Evolutionary conservation across 164 flowering plant genomes (phyloP).

Genomic region (Stephania yunnanensis): DNA sequence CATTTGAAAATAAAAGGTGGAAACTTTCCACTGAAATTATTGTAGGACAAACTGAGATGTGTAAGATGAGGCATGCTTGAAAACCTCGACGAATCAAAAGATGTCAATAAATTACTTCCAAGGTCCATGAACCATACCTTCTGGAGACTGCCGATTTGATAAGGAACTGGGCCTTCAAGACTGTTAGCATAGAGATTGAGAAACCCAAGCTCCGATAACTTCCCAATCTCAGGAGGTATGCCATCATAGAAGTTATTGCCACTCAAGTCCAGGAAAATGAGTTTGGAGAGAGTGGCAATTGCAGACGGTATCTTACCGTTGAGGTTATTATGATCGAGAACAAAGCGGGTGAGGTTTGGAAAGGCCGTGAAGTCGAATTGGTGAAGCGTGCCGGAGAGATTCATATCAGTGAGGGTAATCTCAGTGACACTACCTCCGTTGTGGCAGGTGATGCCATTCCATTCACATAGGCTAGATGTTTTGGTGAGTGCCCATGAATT

Average conservation of each 20-base stretch:
- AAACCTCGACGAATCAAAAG: conserved; percentile 22
- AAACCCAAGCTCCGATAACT: conserved; percentile 17
- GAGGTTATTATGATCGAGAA: conserved; percentile 31
- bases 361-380: conserved; percentile 31
- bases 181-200: conserved; percentile 25
- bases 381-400: conserved; percentile 30
- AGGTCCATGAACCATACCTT: conserved; percentile 29
- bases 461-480: conserved; percentile 29
- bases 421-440: conserved; percentile 9
- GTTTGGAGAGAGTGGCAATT: conserved; percentile 27
- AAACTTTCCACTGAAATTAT: conserved; percentile 19
- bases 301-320: conserved; percentile 27
- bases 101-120: conserved; percentile 27
- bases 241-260: conserved; percentile 22
- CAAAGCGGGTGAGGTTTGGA: conserved; percentile 28
- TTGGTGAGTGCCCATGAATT: conserved; percentile 32
- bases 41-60: conserved; percentile 21
- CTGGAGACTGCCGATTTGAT: conserved; percentile 31
- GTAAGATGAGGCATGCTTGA: conserved; percentile 27
- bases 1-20: conserved; percentile 36
- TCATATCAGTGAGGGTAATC: conserved; percentile 15
- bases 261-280: conserved; percentile 33
- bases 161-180: conserved; percentile 34
- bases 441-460: conserved; percentile 39
- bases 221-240: conserved; percentile 31